A percentile compares a stretch with the other conserved stretches of the same genome.
These are phyloP conservation scores for Asterionellopsis glacialis DNA, from an alignment of 108 stramenopile species.

Conservation along the genomic window DNA sequence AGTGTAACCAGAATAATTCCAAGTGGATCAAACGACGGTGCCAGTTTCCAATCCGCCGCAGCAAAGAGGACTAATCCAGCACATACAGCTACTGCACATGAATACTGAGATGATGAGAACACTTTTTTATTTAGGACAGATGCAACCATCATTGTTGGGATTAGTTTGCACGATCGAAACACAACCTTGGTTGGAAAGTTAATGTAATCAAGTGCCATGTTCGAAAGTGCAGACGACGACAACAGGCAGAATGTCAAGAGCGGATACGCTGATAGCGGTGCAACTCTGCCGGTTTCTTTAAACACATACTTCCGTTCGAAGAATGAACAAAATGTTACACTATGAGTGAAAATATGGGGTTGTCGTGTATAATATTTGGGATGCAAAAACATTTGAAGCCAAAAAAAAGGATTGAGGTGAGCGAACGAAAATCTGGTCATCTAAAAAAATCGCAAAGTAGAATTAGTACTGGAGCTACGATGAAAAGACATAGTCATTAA, in stretches of 20 bases:
- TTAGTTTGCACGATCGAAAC: constrained; percentile 88
- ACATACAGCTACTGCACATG: constrained; percentile 83
- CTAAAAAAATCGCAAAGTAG: too few relatives aligned
- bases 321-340: constrained; percentile 69
- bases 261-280: constrained; percentile 79
- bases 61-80: constrained; percentile 89
- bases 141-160: constrained; percentile 93
- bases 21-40: constrained; percentile 83
- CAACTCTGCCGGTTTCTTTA: constrained; percentile 52
- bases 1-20: constrained; percentile 84
- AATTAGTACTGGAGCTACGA: background rate
- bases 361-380: too few relatives aligned
- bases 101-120: constrained; percentile 73
- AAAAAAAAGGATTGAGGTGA: too few relatives aligned
- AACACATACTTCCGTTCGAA: constrained; percentile 55
- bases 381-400: too few relatives aligned
- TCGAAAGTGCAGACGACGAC: constrained; percentile 85
- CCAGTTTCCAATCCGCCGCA: constrained; percentile 83
- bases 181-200: constrained; percentile 97
- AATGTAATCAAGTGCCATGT: constrained; percentile 90
- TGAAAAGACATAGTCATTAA: constrained; percentile 6
- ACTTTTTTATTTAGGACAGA: constrained; percentile 71
- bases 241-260: constrained; percentile 76
- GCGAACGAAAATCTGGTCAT: too few relatives aligned
- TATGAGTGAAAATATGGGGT: background rate